These are phyloP conservation scores for Rhodotorula sp. DNA, from an alignment of 1,284 basidiomycete species.

Conservation along the genomic window DNA sequence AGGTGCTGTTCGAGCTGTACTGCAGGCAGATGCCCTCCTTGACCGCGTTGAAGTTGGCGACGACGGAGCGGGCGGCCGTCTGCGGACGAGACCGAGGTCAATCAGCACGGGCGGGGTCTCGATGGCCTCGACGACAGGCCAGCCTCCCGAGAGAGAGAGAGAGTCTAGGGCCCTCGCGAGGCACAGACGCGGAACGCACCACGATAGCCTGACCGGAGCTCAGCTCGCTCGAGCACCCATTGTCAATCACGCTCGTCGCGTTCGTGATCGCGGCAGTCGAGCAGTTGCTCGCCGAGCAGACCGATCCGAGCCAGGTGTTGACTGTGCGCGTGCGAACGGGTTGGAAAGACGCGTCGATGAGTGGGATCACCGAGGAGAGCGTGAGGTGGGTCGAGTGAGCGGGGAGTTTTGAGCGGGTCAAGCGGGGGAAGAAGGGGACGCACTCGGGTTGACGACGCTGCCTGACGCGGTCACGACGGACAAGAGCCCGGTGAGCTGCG, in stretches of 20 bases:
- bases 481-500: slow-evolving; percentile 7
- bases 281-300: slow-evolving; percentile 20
- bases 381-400: not conserved
- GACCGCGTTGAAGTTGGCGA: slow-evolving; percentile 19
- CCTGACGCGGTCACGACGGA: slow-evolving; percentile 12
- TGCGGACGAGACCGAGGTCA: not conserved
- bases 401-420: not conserved
- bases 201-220: slow-evolving; percentile 7
- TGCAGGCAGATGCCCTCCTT: slow-evolving; percentile 25
- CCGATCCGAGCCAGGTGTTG: slow-evolving; percentile 21
- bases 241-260: slow-evolving; percentile 15
- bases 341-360: not conserved
- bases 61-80: slow-evolving; percentile 1
- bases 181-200: slow-evolving; percentile 5
- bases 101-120: too few species aligned
- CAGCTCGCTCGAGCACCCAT: slow-evolving; percentile 26
- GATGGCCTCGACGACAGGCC: too few species aligned
- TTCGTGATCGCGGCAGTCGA: slow-evolving; percentile 4
- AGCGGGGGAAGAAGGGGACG: not conserved
- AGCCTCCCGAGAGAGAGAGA: too few species aligned
- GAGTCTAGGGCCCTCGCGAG: too few species aligned
- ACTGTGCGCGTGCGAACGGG: not conserved
- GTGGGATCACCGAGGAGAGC: not conserved
- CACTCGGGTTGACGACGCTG: slow-evolving; percentile 14
- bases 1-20: slow-evolving; percentile 24